These are phyloP conservation scores for Abortiporus biennis DNA, from an alignment of 1,284 basidiomycete genomes.

Conservation along the genomic window DNA sequence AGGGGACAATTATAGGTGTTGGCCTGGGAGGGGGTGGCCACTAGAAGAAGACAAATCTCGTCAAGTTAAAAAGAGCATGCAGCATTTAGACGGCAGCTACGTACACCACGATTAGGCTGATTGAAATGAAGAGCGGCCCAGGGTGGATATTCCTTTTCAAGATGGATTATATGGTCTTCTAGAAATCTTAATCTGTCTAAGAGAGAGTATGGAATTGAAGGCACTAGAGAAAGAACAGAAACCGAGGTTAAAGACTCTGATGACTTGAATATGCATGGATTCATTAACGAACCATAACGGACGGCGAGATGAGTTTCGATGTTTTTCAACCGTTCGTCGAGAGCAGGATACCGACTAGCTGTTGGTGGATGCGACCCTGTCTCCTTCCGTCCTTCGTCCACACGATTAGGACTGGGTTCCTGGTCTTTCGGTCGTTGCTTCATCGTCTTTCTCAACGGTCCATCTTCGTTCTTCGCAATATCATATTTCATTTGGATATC, in stretches of 20 bases:
- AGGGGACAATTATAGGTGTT: conserved; percentile 67
- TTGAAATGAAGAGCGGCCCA: conserved; percentile 82
- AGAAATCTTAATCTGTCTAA: conserved; percentile 59
- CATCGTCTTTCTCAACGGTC: conserved; percentile 60
- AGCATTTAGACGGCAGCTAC: conserved; percentile 22
- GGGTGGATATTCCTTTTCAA: conserved; percentile 75
- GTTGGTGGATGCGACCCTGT: conserved; percentile 25
- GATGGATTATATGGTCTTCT: conserved; percentile 66
- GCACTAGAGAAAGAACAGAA: conserved; percentile 42
- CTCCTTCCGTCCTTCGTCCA: conserved; percentile 19
- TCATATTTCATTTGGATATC: conserved; percentile 79
- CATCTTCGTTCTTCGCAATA: conserved; percentile 73
- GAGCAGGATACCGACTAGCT: conserved; percentile 44
- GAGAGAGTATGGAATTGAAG: conserved; percentile 57
- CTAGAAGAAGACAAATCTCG: no score
- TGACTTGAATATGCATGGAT: background rate
- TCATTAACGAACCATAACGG: conserved; percentile 77
- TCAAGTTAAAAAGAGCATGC: background rate
- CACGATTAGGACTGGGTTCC: conserved; percentile 16
- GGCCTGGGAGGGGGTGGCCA: conserved; percentile 75
- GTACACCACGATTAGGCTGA: conserved; percentile 70
- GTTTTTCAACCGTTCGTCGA: conserved; percentile 56
- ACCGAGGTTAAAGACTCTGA: background rate
- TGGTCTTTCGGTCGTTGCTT: conserved; percentile 17
- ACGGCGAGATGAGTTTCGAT: conserved; percentile 66